These are phyloP conservation scores for Helotiales sp. DNA, from an alignment of 2,329 filamentous ascomycete genomes.

Conservation along the genomic window DNA sequence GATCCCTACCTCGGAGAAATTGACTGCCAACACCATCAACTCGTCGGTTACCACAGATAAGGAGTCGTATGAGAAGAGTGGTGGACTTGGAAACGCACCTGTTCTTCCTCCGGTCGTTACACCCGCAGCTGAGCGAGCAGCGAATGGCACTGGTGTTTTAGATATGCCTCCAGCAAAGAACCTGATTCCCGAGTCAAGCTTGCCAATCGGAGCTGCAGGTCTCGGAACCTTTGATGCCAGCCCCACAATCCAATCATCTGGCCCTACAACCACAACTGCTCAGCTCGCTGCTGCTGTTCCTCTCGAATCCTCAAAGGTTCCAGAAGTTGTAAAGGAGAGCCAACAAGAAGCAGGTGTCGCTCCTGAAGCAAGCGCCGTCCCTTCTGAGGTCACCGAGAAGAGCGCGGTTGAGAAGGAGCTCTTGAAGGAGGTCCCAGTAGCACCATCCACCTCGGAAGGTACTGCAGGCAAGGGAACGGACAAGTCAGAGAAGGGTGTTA, in stretches of 20 bases:
- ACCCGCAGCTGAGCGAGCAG: constrained; percentile 38
- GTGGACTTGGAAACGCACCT: constrained; percentile 48
- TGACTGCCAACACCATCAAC: constrained; percentile 69
- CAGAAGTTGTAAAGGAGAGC: constrained; percentile 69
- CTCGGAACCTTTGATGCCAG: constrained; percentile 54
- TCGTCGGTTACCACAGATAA: constrained; percentile 75
- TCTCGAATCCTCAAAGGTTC: constrained; percentile 46
- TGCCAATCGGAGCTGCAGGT: constrained; percentile 57
- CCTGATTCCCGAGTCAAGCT: constrained; percentile 80
- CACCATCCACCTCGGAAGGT: constrained; percentile 57
- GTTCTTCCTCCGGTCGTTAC: constrained; percentile 40
- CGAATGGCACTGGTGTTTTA: constrained; percentile 40
- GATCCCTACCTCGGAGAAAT: constrained; percentile 65
- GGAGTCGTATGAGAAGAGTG: constrained; percentile 82
- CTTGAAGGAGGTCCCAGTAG: constrained; percentile 63
- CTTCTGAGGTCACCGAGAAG: constrained; percentile 70
- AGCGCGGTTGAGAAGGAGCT: constrained; percentile 70
- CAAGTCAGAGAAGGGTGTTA: constrained; percentile 50
- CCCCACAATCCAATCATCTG: constrained; percentile 49
- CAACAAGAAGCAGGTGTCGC: constrained; percentile 63
- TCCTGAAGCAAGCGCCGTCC: constrained; percentile 68
- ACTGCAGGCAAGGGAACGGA: constrained; percentile 52
- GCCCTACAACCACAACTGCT: constrained; percentile 45
- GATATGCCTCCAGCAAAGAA: constrained; percentile 57
- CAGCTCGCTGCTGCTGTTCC: constrained; percentile 45